Percentiles rank a stretch among this genome's conserved stretches.
phyloP scores from a whole-genome alignment of 495 filamentous ascomycete genomes.

The Lasiosphaeria hispida region DNA sequence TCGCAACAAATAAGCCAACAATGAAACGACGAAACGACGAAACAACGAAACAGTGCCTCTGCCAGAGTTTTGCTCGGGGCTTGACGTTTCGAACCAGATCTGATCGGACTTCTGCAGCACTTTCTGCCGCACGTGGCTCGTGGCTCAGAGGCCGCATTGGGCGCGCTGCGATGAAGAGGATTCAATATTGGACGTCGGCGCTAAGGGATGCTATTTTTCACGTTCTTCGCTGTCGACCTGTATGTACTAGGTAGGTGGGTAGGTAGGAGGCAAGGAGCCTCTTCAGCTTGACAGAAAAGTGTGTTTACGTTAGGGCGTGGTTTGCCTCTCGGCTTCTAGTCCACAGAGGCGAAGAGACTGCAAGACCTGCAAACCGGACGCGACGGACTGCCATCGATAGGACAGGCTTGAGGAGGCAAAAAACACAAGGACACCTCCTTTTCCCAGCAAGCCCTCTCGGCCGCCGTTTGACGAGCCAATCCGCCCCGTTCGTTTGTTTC shows the following conservation, averaged over 20 bases:
- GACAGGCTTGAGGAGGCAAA: conserved; percentile 1
- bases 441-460: background rate
- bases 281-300: no score
- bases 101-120: no score
- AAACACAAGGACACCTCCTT: conserved; percentile 7
- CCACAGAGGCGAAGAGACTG: conserved; percentile 1
- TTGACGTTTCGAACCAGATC: no score
- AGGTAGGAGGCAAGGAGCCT: no score
- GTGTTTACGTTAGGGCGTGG: background rate
- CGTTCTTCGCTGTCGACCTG: no score
- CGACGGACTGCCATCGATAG: background rate
- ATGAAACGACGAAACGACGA: no score
- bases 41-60: no score
- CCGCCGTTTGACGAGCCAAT: background rate
- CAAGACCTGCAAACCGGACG: no score
- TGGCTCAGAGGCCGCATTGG: background rate
- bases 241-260: no score
- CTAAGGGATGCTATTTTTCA: background rate
- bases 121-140: no score
- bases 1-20: no score
- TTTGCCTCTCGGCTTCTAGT: conserved; percentile 5
- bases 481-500: background rate
- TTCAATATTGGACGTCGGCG: conserved; percentile 1
- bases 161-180: background rate
- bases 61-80: no score